These are phyloP conservation scores for Rhizopogon salebrosus DNA, from an alignment of 768 basidiomycete genomes.

Conservation along the genomic window DNA sequence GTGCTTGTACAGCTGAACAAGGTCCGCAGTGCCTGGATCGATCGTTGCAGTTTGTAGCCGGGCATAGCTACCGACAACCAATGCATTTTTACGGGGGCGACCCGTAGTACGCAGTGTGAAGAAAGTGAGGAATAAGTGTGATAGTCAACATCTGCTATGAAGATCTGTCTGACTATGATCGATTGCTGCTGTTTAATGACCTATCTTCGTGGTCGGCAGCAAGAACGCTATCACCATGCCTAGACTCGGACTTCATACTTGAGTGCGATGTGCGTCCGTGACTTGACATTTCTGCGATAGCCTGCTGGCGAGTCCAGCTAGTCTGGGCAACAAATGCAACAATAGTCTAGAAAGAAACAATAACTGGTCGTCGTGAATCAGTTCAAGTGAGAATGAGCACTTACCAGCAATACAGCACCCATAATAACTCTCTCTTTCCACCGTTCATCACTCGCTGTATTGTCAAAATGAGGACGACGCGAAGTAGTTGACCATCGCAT, in stretches of 20 bases:
- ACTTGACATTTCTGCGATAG: constrained; percentile 12
- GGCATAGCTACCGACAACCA: background rate
- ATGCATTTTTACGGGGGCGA: background rate
- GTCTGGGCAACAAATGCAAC: constrained; percentile 30
- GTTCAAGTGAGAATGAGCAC: constrained; percentile 2
- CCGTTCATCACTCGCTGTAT: constrained; percentile 44
- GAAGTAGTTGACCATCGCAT: constrained; percentile 35
- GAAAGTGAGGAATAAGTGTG: background rate
- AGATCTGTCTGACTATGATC: background rate
- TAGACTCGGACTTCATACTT: background rate
- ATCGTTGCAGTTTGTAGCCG: too few species aligned
- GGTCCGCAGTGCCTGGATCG: background rate
- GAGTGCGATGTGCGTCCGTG: background rate
- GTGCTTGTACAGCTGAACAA: background rate
- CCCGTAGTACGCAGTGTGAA: background rate
- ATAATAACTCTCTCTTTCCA: constrained; percentile 65
- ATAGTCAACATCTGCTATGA: background rate
- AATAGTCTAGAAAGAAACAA: constrained; percentile 22
- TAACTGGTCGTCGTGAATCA: background rate
- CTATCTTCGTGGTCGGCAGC: background rate
- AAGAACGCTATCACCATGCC: background rate
- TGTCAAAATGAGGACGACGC: constrained; percentile 43
- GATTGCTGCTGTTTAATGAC: background rate
- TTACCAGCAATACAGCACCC: constrained; percentile 48
- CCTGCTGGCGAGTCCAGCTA: constrained; percentile 24